Evolutionary conservation across 1,284 basidiomycete species (phyloP).

Genomic region (Bjerkandera adusta): DNA sequence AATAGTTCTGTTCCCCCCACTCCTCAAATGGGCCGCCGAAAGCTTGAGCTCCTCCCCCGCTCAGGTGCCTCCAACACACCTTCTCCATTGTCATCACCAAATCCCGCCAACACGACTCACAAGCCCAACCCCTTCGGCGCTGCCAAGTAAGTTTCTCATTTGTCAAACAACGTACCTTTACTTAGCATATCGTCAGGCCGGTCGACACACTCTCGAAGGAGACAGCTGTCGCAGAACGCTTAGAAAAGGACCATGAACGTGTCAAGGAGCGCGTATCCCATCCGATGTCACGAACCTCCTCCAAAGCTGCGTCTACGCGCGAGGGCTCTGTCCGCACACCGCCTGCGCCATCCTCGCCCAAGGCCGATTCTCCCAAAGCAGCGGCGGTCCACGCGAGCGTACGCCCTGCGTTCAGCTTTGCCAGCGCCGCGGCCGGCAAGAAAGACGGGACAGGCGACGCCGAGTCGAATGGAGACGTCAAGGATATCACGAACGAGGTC

Average conservation of each 20-base stretch:
- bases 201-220: conserved; percentile 83
- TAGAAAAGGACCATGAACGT: conserved; percentile 63
- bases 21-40: conserved; percentile 74
- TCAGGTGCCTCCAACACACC: conserved; percentile 61
- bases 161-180: background rate
- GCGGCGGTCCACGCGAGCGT: conserved; percentile 33
- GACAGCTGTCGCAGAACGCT: conserved; percentile 65
- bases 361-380: conserved; percentile 30
- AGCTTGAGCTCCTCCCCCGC: conserved; percentile 82
- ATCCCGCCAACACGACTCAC: conserved; percentile 49
- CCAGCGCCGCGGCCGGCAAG: conserved; percentile 44
- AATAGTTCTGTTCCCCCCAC: conserved; percentile 75
- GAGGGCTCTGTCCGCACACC: conserved; percentile 19
- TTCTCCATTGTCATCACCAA: conserved; percentile 75
- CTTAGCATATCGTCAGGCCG: conserved; percentile 49
- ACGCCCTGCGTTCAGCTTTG: conserved; percentile 69
- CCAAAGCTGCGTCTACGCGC: conserved; percentile 61
- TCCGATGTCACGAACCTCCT: conserved; percentile 71
- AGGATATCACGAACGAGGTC: conserved; percentile 33
- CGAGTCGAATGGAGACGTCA: conserved; percentile 37
- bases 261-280: conserved; percentile 53
- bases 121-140: conserved; percentile 83
- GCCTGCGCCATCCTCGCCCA: conserved; percentile 30
- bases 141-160: conserved; percentile 57
- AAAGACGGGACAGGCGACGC: conserved; percentile 31